These are phyloP conservation scores for Tephrocybe rancida DNA, from an alignment of 768 basidiomycete species.

Conservation along the genomic window DNA sequence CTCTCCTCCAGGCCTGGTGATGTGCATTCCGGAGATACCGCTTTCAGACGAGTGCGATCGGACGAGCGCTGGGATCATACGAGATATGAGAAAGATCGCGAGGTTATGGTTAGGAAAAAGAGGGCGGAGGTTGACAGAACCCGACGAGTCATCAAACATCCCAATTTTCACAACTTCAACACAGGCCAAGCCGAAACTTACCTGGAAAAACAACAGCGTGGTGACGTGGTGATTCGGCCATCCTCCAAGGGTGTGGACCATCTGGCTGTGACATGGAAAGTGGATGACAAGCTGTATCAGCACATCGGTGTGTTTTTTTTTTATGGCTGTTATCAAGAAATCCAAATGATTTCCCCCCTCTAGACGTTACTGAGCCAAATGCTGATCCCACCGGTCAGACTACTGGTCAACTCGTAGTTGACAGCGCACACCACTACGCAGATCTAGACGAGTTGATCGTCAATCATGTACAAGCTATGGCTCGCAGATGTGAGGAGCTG, in stretches of 20 bases:
- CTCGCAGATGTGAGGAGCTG: conserved; percentile 90
- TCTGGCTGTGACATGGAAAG: conserved; percentile 98
- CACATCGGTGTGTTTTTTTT: conserved; percentile 75
- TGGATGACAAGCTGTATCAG: conserved; percentile 93
- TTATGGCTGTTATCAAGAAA: neutral
- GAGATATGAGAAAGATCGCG: conserved; percentile 67
- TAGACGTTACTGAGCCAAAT: conserved; percentile 84
- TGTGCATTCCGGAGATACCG: conserved; percentile 60
- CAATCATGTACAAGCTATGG: conserved; percentile 94
- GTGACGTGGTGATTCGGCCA: conserved; percentile 95
- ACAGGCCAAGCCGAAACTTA: conserved; percentile 87
- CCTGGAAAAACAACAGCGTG: conserved; percentile 87
- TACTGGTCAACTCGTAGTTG: conserved; percentile 69
- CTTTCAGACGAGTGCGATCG: conserved; percentile 57
- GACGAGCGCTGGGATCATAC: conserved; percentile 69
- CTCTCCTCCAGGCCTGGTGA: conserved; percentile 73
- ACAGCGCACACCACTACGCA: conserved; percentile 78
- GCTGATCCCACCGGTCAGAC: conserved; percentile 72
- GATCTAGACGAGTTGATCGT: conserved; percentile 98
- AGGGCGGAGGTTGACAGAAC: conserved; percentile 78
- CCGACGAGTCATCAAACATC: conserved; percentile 92
- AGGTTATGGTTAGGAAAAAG: conserved; percentile 81
- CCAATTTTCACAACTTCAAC: conserved; percentile 96
- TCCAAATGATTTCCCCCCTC: neutral
- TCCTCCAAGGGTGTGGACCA: conserved; percentile 94